These are phyloP conservation scores for Drechslerella stenobrocha DNA, from an alignment of 2,329 filamentous ascomycete genomes.

Conservation along the genomic window DNA sequence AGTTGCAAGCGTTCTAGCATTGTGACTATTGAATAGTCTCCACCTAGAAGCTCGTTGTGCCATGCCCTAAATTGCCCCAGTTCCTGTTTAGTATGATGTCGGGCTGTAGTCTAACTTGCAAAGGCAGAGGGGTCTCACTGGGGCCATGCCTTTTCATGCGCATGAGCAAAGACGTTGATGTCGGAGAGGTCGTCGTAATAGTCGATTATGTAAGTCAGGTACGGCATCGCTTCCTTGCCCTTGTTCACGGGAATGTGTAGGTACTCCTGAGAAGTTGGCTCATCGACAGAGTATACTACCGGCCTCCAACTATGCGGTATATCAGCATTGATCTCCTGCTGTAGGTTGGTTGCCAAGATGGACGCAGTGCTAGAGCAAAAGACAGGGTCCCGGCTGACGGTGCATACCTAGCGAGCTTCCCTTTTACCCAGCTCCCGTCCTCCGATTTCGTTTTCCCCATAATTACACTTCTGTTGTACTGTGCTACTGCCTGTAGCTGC, in stretches of 20 bases:
- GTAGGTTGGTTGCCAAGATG: too few relatives aligned
- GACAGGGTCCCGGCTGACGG: background rate
- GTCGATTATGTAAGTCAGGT: slow-evolving; percentile 67
- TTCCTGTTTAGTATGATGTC: too few relatives aligned
- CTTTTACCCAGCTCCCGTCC: slow-evolving; percentile 30
- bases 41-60: slow-evolving; percentile 64
- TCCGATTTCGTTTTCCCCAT: slow-evolving; percentile 23
- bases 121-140: background rate
- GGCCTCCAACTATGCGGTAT: slow-evolving; percentile 50
- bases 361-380: too few relatives aligned
- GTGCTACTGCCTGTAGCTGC: background rate
- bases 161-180: slow-evolving; percentile 65
- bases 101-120: background rate
- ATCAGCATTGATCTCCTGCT: background rate
- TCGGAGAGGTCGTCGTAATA: slow-evolving; percentile 65
- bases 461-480: slow-evolving; percentile 35
- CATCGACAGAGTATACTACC: slow-evolving; percentile 62
- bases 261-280: slow-evolving; percentile 53
- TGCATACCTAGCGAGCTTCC: slow-evolving; percentile 19
- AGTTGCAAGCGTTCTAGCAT: slow-evolving; percentile 61
- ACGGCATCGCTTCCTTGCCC: slow-evolving; percentile 66
- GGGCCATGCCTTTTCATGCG: slow-evolving; percentile 57
- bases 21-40: slow-evolving; percentile 58
- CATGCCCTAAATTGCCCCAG: too few relatives aligned
- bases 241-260: slow-evolving; percentile 64